These are phyloP conservation scores for Asterionellopsis glacialis DNA, from an alignment of 108 stramenopile genomes.

Conservation along the genomic window DNA sequence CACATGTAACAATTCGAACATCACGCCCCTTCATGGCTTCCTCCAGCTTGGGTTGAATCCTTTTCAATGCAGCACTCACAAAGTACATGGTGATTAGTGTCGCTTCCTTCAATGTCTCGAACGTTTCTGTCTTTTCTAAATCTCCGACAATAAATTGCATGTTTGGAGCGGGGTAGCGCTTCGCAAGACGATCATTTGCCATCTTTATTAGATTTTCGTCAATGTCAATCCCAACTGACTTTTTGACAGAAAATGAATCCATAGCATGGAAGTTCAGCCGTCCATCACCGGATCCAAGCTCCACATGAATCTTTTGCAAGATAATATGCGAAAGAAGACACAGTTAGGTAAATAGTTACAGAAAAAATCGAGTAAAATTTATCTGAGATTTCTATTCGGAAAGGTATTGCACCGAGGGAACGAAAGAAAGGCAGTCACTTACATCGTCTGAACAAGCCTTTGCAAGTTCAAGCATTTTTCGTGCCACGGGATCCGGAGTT, in stretches of 20 bases:
- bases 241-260: conserved; percentile 33
- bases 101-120: conserved; percentile 29
- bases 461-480: conserved; percentile 70
- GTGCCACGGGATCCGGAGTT: conserved; percentile 64
- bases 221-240: conserved; percentile 68
- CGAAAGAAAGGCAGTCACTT: conserved; percentile 3
- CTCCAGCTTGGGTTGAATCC: conserved; percentile 61
- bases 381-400: background rate
- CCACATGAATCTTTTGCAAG: conserved; percentile 60
- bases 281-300: conserved; percentile 85
- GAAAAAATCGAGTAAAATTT: background rate
- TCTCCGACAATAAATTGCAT: conserved; percentile 66
- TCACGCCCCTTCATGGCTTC: conserved; percentile 34
- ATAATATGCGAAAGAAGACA: background rate
- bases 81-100: conserved; percentile 85
- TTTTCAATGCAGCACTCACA: conserved; percentile 56
- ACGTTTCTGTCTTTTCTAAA: conserved; percentile 21
- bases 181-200: conserved; percentile 35
- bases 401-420: background rate
- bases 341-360: background rate
- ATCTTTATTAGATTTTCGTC: conserved; percentile 62
- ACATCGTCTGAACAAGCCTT: conserved; percentile 33
- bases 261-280: conserved; percentile 74
- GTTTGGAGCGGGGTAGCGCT: conserved; percentile 43
- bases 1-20: conserved; percentile 55